phyloP scores from a whole-genome alignment of 208 protist genomes.

The Trypanosoma congolense region DNA sequence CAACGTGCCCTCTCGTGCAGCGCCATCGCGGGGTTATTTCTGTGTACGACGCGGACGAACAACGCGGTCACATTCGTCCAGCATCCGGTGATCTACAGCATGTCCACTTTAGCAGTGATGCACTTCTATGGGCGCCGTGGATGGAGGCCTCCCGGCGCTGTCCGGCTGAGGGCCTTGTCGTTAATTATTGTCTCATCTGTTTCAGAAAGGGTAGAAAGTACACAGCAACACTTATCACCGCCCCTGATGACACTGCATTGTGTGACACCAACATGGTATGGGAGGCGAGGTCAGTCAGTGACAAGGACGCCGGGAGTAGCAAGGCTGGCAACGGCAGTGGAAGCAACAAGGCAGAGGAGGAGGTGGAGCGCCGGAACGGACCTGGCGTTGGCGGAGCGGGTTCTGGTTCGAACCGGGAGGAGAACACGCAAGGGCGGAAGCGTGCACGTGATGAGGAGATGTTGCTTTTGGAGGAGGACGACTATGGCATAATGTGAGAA shows the following conservation, averaged over 20 bases:
- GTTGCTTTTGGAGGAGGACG: constrained; percentile 37
- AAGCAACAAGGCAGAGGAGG: constrained; percentile 14
- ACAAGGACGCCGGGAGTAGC: background rate
- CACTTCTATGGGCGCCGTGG: constrained; percentile 50
- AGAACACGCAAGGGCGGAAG: constrained; percentile 26
- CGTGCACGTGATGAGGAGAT: constrained; percentile 47
- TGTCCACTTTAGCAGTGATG: constrained; percentile 50
- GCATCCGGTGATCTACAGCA: constrained; percentile 29
- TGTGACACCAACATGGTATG: constrained; percentile 39
- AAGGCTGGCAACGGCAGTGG: constrained; percentile 2
- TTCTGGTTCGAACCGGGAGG: constrained; percentile 6
- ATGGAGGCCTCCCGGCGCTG: constrained; percentile 18
- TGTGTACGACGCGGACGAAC: constrained; percentile 57
- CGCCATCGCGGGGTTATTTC: constrained; percentile 60
- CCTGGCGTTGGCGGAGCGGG: constrained; percentile 14
- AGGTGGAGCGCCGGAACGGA: constrained; percentile 12
- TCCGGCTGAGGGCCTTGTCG: constrained; percentile 28
- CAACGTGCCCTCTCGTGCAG: constrained; percentile 11
- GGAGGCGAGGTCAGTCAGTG: constrained; percentile 15
- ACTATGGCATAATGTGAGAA: constrained; percentile 23
- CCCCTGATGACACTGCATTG: constrained; percentile 39
- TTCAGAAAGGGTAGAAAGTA: constrained; percentile 47
- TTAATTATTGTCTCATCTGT: constrained; percentile 55
- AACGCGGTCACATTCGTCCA: constrained; percentile 61
- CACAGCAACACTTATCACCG: constrained; percentile 70